Conservation (phyloP, 805 yeast species). For the Cyberlindnera petersonii region DNA sequence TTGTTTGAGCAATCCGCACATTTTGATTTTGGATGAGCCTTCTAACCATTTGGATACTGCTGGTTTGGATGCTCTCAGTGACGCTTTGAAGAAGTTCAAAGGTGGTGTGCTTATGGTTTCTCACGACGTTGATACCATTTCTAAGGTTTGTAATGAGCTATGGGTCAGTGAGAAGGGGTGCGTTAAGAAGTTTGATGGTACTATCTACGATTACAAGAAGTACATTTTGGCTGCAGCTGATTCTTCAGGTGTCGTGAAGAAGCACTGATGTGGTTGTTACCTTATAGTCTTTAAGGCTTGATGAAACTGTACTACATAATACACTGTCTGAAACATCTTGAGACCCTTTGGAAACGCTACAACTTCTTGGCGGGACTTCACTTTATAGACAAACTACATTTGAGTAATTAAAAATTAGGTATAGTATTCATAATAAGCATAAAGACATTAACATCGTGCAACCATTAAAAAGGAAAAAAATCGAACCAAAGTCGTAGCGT, state of each 20-base stretch:
- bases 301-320: too few species aligned
- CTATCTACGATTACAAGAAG: constrained; percentile 84
- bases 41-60: constrained; percentile 97
- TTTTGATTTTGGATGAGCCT: constrained; percentile 93
- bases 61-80: constrained; percentile 93
- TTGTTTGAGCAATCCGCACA: constrained; percentile 86
- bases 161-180: constrained; percentile 92
- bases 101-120: constrained; percentile 98
- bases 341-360: too few species aligned
- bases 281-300: too few species aligned
- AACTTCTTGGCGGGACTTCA: too few species aligned
- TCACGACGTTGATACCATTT: constrained; percentile 91
- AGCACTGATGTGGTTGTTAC: too few species aligned
- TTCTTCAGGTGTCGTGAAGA: constrained; percentile 85
- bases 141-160: constrained; percentile 85
- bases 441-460: too few species aligned
- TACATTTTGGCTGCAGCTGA: constrained; percentile 77
- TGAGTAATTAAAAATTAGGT: too few species aligned
- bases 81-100: constrained; percentile 79
- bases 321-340: too few species aligned
- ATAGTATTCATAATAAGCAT: too few species aligned
- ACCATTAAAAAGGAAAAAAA: too few species aligned
- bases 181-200: constrained; percentile 75
- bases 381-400: too few species aligned
- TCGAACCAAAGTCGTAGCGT: too few species aligned